Evolutionary conservation across 1,284 basidiomycete species (phyloP).

Genomic region (Cryptococcus wingfieldii): DNA sequence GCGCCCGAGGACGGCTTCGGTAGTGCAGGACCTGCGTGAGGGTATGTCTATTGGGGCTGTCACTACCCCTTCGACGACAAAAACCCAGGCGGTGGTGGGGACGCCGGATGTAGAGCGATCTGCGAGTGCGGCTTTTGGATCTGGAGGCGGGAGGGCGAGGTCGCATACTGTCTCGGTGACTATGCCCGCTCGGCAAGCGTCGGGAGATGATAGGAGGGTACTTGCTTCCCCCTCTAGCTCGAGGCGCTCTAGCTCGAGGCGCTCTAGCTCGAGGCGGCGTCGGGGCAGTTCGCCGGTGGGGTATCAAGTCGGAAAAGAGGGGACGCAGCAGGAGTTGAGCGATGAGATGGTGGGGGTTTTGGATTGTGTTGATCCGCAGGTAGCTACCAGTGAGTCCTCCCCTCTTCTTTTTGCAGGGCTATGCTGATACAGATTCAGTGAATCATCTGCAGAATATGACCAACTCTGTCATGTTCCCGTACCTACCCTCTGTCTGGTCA

Average conservation of each 20-base stretch:
- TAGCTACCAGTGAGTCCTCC: slow-evolving; percentile 34
- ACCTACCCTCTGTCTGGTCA: slow-evolving; percentile 40
- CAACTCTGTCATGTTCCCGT: slow-evolving; percentile 46
- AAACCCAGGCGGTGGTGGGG: too few species aligned
- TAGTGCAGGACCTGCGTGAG: slow-evolving; percentile 2
- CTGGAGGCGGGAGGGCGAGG: too few species aligned
- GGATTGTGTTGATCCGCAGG: slow-evolving; percentile 40
- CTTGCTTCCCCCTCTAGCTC: background rate
- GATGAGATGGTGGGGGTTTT: slow-evolving; percentile 43
- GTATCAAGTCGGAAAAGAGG: slow-evolving; percentile 8
- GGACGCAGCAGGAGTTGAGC: slow-evolving; percentile 20
- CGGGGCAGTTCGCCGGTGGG: slow-evolving; percentile 7
- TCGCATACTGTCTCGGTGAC: slow-evolving; percentile 2
- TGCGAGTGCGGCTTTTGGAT: too few species aligned
- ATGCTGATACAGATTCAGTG: slow-evolving; percentile 19
- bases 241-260: too few species aligned
- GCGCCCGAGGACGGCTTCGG: slow-evolving; percentile 4
- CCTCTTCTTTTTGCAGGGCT: background rate
- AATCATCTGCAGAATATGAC: slow-evolving; percentile 47
- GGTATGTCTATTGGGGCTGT: background rate
- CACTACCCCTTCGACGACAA: background rate
- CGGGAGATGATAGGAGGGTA: background rate
- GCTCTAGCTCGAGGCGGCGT: background rate
- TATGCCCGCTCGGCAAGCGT: background rate
- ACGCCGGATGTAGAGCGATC: too few species aligned